Conservation (phyloP, 148 eudicot genomes). For the Dianthus caryophyllus region DNA sequence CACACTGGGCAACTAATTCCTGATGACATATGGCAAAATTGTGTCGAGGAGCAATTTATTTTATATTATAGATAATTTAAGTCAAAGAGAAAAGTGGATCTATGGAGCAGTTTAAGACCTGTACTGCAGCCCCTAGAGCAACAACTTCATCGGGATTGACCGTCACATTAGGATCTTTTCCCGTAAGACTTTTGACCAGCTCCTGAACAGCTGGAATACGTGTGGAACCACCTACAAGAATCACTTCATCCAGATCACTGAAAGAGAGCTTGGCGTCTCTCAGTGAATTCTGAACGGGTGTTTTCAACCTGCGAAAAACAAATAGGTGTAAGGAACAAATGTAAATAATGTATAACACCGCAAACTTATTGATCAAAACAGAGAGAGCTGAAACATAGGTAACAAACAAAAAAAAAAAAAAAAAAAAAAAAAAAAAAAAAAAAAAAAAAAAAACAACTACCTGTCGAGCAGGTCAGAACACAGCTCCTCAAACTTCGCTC, state of each 20-base stretch:
- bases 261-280: conserved; percentile 90
- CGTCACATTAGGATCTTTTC: conserved; percentile 90
- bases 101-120: conserved; percentile 36
- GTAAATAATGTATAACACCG: not conserved
- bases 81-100: not conserved
- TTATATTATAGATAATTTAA: not conserved
- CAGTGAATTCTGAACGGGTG: conserved; percentile 77
- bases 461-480: conserved; percentile 96
- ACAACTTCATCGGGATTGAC: conserved; percentile 99
- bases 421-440: not conserved
- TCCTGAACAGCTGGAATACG: conserved; percentile 95
- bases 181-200: conserved; percentile 78
- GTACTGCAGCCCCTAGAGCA: conserved; percentile 98
- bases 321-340: not conserved
- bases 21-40: too few species aligned
- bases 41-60: not conserved
- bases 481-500: conserved; percentile 91
- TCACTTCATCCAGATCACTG: conserved; percentile 87
- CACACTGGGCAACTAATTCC: too few species aligned
- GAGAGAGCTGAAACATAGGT: not conserved
- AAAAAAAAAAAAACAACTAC: too few species aligned
- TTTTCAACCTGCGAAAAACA: conserved; percentile 47
- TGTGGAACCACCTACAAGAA: conserved; percentile 94
- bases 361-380: not conserved
- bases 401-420: not conserved